These are phyloP conservation scores for Mycena vulgaris DNA, from an alignment of 768 basidiomycete species.

Conservation along the genomic window DNA sequence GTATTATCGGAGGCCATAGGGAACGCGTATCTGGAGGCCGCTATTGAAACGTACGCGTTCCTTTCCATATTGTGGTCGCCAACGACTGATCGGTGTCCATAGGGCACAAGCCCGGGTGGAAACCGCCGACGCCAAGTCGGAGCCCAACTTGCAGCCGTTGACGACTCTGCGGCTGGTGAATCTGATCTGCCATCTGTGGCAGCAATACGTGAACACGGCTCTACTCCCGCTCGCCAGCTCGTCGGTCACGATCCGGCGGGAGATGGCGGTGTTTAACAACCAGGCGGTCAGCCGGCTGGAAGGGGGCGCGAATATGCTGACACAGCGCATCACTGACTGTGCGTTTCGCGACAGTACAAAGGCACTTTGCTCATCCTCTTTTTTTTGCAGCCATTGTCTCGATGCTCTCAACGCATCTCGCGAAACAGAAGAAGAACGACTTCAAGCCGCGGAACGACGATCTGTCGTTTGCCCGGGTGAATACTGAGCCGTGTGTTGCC, in stretches of 20 bases:
- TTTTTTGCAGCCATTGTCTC: constrained; percentile 70
- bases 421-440: constrained; percentile 95
- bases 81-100: constrained; percentile 28
- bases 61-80: neutral
- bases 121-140: constrained; percentile 78
- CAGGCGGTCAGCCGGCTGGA: constrained; percentile 90
- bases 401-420: constrained; percentile 83
- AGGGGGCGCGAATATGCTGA: constrained; percentile 81
- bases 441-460: constrained; percentile 99
- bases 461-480: constrained; percentile 92
- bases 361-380: neutral
- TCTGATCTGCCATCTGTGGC: constrained; percentile 96
- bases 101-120: constrained; percentile 85
- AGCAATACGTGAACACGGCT: constrained; percentile 94
- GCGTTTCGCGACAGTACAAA: constrained; percentile 43
- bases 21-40: constrained; percentile 89
- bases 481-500: constrained; percentile 91
- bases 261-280: constrained; percentile 94
- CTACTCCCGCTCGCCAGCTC: constrained; percentile 89
- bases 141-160: constrained; percentile 84
- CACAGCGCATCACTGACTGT: constrained; percentile 91
- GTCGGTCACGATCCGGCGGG: constrained; percentile 89
- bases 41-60: constrained; percentile 88
- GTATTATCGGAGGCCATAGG: constrained; percentile 91
- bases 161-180: constrained; percentile 80